Evolutionary conservation across 345 rosid species (phyloP).

Genomic region (Syzygium oleosum): DNA sequence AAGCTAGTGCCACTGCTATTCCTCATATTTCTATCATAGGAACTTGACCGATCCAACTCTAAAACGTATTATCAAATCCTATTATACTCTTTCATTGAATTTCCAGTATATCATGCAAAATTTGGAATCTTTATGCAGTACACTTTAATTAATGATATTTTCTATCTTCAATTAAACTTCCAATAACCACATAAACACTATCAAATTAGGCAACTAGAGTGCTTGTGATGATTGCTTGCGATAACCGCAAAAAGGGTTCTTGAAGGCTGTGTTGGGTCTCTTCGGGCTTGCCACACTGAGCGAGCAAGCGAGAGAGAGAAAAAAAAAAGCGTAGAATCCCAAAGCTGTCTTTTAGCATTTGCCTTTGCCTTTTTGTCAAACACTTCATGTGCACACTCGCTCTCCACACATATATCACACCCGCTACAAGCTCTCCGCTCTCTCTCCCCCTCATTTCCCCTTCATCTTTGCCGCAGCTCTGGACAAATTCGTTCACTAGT

Average conservation of each 20-base stretch:
- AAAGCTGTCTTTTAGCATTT: background rate
- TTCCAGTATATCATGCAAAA: background rate
- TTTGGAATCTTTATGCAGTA: background rate
- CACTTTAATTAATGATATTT: background rate
- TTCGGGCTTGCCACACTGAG: background rate
- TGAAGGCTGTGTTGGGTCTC: background rate
- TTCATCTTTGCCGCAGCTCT: background rate
- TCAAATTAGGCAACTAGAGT: background rate
- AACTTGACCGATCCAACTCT: background rate
- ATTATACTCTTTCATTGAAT: background rate
- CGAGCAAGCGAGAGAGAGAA: background rate
- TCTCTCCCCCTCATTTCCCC: background rate
- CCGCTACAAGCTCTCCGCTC: background rate
- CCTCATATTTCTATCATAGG: background rate
- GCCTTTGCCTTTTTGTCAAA: background rate
- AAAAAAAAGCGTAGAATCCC: background rate
- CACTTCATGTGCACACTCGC: background rate
- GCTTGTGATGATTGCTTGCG: background rate
- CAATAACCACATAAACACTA: background rate
- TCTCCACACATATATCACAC: background rate
- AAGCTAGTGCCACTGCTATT: background rate
- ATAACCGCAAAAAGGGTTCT: background rate
- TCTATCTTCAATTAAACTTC: background rate
- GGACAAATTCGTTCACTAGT: background rate
- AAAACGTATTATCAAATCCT: background rate